Base-by-base conservation (phyloP, 1,284 basidiomycete species). In the Cryptococcus amylolentus region DNA sequence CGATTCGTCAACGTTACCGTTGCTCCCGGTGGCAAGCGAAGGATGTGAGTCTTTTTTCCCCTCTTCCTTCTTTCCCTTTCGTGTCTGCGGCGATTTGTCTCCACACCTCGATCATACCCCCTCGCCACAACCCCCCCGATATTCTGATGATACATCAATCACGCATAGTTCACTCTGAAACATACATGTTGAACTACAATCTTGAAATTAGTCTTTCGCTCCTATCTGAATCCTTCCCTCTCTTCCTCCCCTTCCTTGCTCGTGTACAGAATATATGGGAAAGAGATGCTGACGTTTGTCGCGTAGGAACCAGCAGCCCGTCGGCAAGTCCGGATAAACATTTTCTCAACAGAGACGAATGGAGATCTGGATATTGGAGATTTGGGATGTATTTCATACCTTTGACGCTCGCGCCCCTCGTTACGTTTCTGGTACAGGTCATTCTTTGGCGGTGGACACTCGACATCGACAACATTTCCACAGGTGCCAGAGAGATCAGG, bases 151-250 rank as follows among this genome's bases (percentile, higher is more conserved):
- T 73, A 63, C 82, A 82, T 61, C 76, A 75, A 75, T 78, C 81
- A 82, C 80, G 88, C 89, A 90, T 91, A 91, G 89, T 91, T 91
- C 88, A 91, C 87, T 86, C 88, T 86, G 88, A 91, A 61, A 50
- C 66, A 58, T 63, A 86, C 79, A 73, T 78, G 78, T 78, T 89
- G 88, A 87, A 85, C 84, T 82, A 80, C 79, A 83, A 81, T 78
- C 65, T 64, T 86, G 84, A 51, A 69, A 64, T 70, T 83, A 77
- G 88, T 91, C 88, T 90, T 89, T 89, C 88, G 88, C 88, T 88
- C 87, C 87, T 88, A 88, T 89, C 88, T 91, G 87, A 91, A 77
- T 35, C 31, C 31, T 68, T 57, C 55, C 51, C 60, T 61, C 65
- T 57, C 67, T 37, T 20, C 23, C 50, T 44, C 43, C 46, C 45